phyloP scores from a whole-genome alignment of 768 basidiomycete genomes.

The Coprinellus micaceus region DNA sequence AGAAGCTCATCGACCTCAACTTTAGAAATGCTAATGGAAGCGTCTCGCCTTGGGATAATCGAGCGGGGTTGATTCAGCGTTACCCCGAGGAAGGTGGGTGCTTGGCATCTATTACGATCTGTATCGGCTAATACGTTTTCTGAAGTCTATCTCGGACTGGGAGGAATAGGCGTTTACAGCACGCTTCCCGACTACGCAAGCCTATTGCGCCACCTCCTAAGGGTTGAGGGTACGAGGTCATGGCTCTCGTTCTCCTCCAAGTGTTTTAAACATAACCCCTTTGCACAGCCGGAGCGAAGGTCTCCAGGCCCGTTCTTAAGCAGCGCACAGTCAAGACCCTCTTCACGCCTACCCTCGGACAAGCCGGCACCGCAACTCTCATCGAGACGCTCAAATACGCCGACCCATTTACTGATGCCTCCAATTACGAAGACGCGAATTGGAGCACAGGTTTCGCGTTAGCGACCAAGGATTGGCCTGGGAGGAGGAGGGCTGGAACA shows the following conservation, averaged over 20 bases:
- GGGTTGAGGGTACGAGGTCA: slow-evolving; percentile 21
- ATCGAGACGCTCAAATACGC: neutral
- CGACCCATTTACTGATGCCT: slow-evolving; percentile 1
- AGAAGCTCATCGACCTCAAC: slow-evolving; percentile 16
- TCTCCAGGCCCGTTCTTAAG: slow-evolving; percentile 17
- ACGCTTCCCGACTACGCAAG: slow-evolving; percentile 25
- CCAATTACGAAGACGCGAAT: slow-evolving; percentile 15
- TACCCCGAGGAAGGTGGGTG: slow-evolving; percentile 23
- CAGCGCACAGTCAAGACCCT: slow-evolving; percentile 15
- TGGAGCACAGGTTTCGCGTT: slow-evolving; percentile 28
- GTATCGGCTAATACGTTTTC: neutral
- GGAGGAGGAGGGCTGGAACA: slow-evolving; percentile 26
- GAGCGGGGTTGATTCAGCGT: slow-evolving; percentile 17
- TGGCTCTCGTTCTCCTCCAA: neutral
- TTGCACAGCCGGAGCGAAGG: slow-evolving; percentile 7
- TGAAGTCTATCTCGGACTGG: slow-evolving; percentile 19
- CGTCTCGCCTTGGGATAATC: slow-evolving; percentile 15
- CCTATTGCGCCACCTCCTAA: slow-evolving; percentile 27
- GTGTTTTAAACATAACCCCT: neutral
- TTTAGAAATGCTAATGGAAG: slow-evolving; percentile 18
- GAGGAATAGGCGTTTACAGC: slow-evolving; percentile 23
- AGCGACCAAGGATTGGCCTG: slow-evolving; percentile 22
- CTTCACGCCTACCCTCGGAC: slow-evolving; percentile 16
- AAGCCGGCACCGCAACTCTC: slow-evolving; percentile 3
- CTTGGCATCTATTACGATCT: neutral